Evolutionary conservation across 345 rosid species (phyloP).

Genomic region (Dipteronia sinensis): DNA sequence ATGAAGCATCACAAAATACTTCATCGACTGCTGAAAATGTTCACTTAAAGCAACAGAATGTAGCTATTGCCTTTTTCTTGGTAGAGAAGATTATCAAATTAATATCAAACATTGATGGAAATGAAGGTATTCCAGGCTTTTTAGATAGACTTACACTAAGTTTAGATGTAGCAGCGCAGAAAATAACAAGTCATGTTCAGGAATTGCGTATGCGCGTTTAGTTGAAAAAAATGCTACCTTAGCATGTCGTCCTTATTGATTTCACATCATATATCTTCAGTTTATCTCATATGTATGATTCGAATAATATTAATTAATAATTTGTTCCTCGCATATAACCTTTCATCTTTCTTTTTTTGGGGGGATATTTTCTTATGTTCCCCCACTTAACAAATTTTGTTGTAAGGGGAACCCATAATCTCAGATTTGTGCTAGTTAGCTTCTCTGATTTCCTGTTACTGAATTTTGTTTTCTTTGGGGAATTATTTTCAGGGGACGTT

Average conservation of each 20-base stretch:
- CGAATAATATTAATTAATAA: neutral
- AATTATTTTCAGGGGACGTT: conserved; percentile 41
- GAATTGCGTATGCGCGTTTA: neutral
- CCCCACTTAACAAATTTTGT: conserved; percentile 4
- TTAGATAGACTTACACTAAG: neutral
- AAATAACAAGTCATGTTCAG: conserved; percentile 6
- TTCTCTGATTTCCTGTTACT: neutral
- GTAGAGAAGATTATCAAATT: conserved; percentile 77
- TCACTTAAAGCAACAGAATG: conserved; percentile 60
- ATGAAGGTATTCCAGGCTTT: conserved; percentile 50
- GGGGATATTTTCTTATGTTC: neutral
- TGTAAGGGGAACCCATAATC: neutral
- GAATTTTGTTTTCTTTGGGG: conserved; percentile 16
- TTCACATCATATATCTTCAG: neutral
- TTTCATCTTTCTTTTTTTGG: neutral
- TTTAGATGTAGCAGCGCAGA: neutral
- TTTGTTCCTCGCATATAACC: neutral
- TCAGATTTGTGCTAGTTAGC: neutral
- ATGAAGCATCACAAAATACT: conserved; percentile 70
- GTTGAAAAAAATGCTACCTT: conserved; percentile 3
- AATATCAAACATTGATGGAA: conserved; percentile 51
- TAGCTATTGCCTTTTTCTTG: conserved; percentile 71
- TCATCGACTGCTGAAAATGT: conserved; percentile 49
- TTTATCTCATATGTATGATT: neutral
- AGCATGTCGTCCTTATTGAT: neutral